Conservation (phyloP, 2,329 filamentous ascomycete species). For the Verticillium longisporum region DNA sequence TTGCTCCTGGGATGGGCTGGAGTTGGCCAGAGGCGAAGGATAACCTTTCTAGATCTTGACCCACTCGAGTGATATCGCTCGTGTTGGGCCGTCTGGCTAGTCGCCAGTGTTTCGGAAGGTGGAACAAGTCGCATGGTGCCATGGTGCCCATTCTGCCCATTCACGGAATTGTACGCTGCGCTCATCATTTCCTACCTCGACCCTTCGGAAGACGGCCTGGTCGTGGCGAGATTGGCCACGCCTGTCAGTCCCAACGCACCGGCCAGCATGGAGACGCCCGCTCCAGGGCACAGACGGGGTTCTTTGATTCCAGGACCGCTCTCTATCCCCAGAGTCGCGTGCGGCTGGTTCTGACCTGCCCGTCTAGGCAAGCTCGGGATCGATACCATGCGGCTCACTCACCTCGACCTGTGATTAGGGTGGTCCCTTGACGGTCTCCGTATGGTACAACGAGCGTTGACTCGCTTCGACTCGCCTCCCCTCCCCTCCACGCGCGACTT, state of each 20-base stretch:
- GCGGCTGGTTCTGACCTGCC: neutral
- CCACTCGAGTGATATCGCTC: slow-evolving; percentile 4
- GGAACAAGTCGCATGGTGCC: neutral
- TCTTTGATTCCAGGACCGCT: neutral
- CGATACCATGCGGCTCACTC: neutral
- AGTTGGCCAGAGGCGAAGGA: neutral
- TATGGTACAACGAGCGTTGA: neutral
- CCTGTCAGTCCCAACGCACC: neutral
- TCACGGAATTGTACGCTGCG: neutral
- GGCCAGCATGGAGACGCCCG: neutral
- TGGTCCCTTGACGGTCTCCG: neutral
- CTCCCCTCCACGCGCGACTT: neutral
- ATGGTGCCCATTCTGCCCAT: neutral
- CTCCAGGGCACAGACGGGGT: neutral
- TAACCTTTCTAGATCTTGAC: neutral
- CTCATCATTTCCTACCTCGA: neutral
- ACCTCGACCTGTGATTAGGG: neutral
- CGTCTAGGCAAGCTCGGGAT: neutral
- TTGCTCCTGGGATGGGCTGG: slow-evolving; percentile 6
- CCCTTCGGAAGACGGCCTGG: neutral
- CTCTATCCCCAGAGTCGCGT: neutral
- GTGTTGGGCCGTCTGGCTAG: neutral
- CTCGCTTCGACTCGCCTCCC: neutral
- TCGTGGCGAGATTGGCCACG: neutral
- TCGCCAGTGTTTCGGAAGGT: neutral